Evolutionary conservation across 331 rosid genomes (phyloP).

Genomic region (Saraca asoca): DNA sequence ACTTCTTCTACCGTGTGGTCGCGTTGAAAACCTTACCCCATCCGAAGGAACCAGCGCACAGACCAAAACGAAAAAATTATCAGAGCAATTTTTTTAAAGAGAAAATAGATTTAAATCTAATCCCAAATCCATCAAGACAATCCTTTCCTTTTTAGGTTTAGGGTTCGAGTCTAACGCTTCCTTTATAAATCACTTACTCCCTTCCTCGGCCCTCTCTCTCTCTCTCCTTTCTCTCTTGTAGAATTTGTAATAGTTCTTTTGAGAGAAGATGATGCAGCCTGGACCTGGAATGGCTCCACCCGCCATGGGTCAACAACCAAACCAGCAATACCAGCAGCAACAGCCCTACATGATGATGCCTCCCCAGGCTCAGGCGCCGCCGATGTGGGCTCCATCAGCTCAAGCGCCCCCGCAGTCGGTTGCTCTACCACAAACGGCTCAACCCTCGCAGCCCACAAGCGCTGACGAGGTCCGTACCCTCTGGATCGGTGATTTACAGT

Average conservation of each 20-base stretch:
- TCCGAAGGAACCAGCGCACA: not conserved
- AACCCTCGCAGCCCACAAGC: slow-evolving; percentile 48
- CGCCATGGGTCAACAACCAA: slow-evolving; percentile 60
- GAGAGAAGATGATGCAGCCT: slow-evolving; percentile 78
- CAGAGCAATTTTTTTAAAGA: not conserved
- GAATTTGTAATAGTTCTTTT: slow-evolving; percentile 14
- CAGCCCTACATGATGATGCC: slow-evolving; percentile 87
- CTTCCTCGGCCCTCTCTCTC: not conserved
- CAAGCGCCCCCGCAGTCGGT: slow-evolving; percentile 49
- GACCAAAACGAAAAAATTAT: not conserved
- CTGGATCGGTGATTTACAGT: slow-evolving; percentile 95
- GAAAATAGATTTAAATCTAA: no score
- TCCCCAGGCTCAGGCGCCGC: slow-evolving; percentile 61
- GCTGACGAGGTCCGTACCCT: slow-evolving; percentile 89
- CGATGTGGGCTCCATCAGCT: slow-evolving; percentile 58
- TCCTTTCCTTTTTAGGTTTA: slow-evolving; percentile 35
- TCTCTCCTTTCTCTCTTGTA: not conserved
- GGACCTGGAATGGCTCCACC: slow-evolving; percentile 69
- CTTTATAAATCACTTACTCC: not conserved
- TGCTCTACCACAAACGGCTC: slow-evolving; percentile 37
- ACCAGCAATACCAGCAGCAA: slow-evolving; percentile 52
- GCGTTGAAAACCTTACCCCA: no score
- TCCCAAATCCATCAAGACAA: not conserved
- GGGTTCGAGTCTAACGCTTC: slow-evolving; percentile 32
- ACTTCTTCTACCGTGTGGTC: no score